Evolutionary conservation across 768 basidiomycete species (phyloP).

Genomic region (Hydnomerulius pinastri): DNA sequence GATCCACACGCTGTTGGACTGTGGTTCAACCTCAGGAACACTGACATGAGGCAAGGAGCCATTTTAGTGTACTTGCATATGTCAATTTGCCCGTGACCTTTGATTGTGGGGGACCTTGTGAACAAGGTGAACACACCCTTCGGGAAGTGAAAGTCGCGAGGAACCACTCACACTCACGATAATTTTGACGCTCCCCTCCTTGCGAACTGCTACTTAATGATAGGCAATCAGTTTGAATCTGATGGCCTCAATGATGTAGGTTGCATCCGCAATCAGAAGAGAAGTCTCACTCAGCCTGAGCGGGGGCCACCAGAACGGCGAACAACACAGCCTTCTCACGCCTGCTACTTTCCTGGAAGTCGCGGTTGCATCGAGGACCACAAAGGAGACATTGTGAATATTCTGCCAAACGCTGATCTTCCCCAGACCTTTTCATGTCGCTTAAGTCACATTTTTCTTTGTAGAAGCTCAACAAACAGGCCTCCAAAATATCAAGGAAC

Average conservation of each 20-base stretch:
- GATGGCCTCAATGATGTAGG: too few relatives aligned
- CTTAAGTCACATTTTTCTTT: background rate
- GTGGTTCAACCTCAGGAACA: conserved; percentile 2
- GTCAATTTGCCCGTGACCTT: background rate
- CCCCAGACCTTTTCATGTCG: background rate
- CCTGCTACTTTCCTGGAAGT: background rate
- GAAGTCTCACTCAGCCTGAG: background rate
- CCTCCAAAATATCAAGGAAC: background rate
- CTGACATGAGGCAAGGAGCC: background rate
- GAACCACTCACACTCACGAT: background rate
- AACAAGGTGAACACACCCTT: background rate
- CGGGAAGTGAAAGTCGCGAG: conserved; percentile 7
- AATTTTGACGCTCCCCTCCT: background rate
- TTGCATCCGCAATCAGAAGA: background rate
- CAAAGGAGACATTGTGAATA: too few relatives aligned
- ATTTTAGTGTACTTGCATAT: conserved; percentile 7
- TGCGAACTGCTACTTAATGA: background rate
- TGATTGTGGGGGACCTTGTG: conserved; percentile 4
- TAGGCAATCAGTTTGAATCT: background rate
- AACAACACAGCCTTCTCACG: background rate
- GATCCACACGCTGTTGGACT: conserved; percentile 1
- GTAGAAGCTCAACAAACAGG: background rate
- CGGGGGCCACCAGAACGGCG: background rate
- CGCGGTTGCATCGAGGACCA: background rate
- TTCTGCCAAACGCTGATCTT: background rate